phyloP scores from a whole-genome alignment of 139 green algal species.

The Chlorella sorokiniana region DNA sequence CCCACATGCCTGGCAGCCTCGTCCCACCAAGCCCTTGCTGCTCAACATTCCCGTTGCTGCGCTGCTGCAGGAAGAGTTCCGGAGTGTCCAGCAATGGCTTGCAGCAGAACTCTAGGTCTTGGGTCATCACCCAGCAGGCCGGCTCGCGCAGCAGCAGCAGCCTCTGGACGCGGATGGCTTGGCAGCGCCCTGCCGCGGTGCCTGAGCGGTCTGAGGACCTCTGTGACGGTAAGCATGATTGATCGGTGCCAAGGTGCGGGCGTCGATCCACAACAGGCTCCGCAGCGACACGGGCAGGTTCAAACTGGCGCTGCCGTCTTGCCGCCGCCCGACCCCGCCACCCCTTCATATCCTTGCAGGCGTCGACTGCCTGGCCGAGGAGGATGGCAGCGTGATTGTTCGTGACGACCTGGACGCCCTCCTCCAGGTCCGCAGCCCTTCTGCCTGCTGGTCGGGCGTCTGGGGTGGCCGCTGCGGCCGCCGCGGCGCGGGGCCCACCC shows the following conservation, averaged over 20 bases:
- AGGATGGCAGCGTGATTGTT: constrained; percentile 79
- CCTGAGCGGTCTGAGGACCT: neutral
- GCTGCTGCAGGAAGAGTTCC: too few species aligned
- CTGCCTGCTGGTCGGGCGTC: too few species aligned
- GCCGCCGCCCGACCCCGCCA: neutral
- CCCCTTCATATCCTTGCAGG: neutral
- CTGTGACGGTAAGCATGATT: neutral
- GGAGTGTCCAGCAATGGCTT: too few species aligned
- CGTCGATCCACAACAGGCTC: neutral
- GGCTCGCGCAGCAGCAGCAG: neutral
- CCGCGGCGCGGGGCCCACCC: neutral
- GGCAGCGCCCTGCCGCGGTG: neutral
- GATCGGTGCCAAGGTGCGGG: too few species aligned
- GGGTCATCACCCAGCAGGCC: too few species aligned
- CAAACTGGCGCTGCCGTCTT: neutral
- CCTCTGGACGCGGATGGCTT: neutral
- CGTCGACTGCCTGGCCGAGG: constrained; percentile 52
- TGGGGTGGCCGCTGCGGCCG: neutral
- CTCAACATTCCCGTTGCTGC: too few species aligned
- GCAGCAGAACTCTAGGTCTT: too few species aligned
- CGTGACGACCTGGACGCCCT: constrained; percentile 84
- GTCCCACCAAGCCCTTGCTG: too few species aligned
- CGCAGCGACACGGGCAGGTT: neutral
- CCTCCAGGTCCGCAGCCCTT: constrained; percentile 53
- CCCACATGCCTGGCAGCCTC: too few species aligned